Evolutionary conservation across 345 rosid genomes (phyloP), one percentile per base, ranked within the genome.

Genomic region (Stellera chamaejasme): DNA sequence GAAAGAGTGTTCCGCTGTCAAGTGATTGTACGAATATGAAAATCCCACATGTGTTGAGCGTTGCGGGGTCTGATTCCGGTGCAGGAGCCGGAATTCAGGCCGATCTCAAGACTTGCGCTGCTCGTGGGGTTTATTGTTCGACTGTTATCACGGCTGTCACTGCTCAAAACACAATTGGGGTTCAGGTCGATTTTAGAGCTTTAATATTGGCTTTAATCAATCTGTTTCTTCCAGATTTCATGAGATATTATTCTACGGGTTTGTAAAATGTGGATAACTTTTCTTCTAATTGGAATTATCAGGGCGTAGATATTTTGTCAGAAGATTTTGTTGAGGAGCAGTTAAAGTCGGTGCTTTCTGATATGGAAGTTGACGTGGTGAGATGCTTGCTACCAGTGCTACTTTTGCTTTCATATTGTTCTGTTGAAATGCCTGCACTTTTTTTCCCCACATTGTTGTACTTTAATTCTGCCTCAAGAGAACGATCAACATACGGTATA

Each of bases 51-150:
- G 90, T 93, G 4, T 42, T 89, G 56, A 82, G 84, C 0, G 91
- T 93, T 44, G 97, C 96, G 15, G 97, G 97, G 14, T 93, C 97
- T 10, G 97, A 93, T 75, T 93, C 97, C 3, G 97, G 97, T 3
- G 88, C 84, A 12, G 97, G 96, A 42, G 97, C 99, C 16, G 97
- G 97, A 55, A 89, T 93, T 47, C 99, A 93, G 72, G 96, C 99
- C 19, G 99, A 89, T 75, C 80, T 93, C 4, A 93, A 89, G 82
- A 75, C 89, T 36, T 93, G 99, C 52, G 90, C 88, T 4, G 94
- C 97, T 2, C 86, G 96, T 47, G 86, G 90, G 32, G 99, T 84
- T 4, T 93, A 87, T 54, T 93, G 99, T 44, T 91, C 97, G 25
- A 81, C 96, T 25, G 99, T 84, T 10, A 76, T 93, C 11, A 93